phyloP scores from a whole-genome alignment of 352 stramenopile species.

The Pythium dissimile region DNA sequence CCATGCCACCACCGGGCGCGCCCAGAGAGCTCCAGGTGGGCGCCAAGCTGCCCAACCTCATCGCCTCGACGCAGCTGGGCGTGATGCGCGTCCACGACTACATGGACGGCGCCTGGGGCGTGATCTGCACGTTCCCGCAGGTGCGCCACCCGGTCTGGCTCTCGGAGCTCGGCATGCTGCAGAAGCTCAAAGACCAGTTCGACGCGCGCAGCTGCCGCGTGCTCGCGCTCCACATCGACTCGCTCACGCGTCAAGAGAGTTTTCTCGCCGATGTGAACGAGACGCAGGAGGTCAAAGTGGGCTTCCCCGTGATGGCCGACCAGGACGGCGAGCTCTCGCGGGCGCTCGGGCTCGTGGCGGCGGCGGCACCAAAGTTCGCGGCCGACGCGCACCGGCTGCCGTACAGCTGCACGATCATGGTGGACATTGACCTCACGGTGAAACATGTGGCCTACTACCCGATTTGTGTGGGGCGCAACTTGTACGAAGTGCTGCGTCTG shows the following conservation, averaged over 20 bases:
- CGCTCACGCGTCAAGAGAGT: conserved; percentile 34
- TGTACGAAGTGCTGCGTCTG: conserved; percentile 74
- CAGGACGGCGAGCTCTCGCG: conserved; percentile 62
- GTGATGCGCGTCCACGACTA: conserved; percentile 72
- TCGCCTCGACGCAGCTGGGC: conserved; percentile 66
- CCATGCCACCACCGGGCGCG: conserved; percentile 24
- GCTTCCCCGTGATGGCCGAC: conserved; percentile 69
- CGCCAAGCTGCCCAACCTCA: conserved; percentile 67
- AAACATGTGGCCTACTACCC: conserved; percentile 64
- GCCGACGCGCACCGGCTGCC: conserved; percentile 52
- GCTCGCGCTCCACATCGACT: conserved; percentile 43
- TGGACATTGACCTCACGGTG: conserved; percentile 77
- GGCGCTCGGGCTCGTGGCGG: conserved; percentile 43
- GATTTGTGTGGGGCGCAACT: conserved; percentile 64
- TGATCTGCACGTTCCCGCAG: conserved; percentile 70
- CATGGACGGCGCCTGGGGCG: conserved; percentile 62
- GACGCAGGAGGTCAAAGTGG: conserved; percentile 74
- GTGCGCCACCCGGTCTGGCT: conserved; percentile 73
- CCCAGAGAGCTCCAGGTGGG: conserved; percentile 57
- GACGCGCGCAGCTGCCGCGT: conserved; percentile 70
- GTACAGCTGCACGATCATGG: conserved; percentile 60
- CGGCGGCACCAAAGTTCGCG: conserved; percentile 39
- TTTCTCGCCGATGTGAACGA: conserved; percentile 79
- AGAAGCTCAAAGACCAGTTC: conserved; percentile 80
- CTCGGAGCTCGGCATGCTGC: conserved; percentile 72